These are phyloP conservation scores for Scedosporium minutisporum DNA, from an alignment of 2,329 filamentous ascomycete species.

Conservation along the genomic window DNA sequence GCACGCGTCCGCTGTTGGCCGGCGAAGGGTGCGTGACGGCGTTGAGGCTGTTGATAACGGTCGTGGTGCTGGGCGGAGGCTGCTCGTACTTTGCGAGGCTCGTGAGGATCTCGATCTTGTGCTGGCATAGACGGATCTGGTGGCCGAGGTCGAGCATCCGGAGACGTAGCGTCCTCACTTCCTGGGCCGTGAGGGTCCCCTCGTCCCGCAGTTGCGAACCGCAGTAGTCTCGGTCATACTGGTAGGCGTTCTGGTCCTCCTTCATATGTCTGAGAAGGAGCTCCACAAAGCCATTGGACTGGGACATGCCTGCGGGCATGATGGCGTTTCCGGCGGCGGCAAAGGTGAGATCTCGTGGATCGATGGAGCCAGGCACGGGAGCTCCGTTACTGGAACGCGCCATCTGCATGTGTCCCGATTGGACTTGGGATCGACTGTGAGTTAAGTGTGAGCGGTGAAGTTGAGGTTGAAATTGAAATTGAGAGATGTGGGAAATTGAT, in stretches of 20 bases:
- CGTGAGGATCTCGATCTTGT: slow-evolving; percentile 24
- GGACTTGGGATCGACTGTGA: neutral
- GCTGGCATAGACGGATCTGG: slow-evolving; percentile 31
- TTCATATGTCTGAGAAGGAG: slow-evolving; percentile 21
- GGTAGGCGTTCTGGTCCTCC: slow-evolving; percentile 32
- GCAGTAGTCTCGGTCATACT: slow-evolving; percentile 32
- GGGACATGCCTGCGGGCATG: slow-evolving; percentile 5
- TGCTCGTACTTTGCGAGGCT: slow-evolving; percentile 21
- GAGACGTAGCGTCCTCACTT: slow-evolving; percentile 30
- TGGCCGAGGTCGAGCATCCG: slow-evolving; percentile 32
- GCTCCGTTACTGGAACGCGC: neutral
- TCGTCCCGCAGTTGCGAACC: slow-evolving; percentile 20
- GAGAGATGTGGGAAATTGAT: neutral
- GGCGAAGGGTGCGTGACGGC: slow-evolving; percentile 8
- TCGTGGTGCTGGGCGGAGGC: slow-evolving; percentile 8
- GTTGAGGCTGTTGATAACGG: slow-evolving; percentile 10
- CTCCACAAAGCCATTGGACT: slow-evolving; percentile 7
- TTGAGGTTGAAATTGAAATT: neutral
- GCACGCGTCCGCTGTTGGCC: neutral
- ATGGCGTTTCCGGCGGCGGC: neutral
- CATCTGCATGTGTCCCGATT: neutral
- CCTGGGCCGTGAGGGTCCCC: slow-evolving; percentile 27
- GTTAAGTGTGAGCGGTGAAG: neutral
- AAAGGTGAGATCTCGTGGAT: neutral
- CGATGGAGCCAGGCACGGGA: neutral